Evolutionary conservation across 768 basidiomycete species (phyloP).

Genomic region (Boletus bicolor): DNA sequence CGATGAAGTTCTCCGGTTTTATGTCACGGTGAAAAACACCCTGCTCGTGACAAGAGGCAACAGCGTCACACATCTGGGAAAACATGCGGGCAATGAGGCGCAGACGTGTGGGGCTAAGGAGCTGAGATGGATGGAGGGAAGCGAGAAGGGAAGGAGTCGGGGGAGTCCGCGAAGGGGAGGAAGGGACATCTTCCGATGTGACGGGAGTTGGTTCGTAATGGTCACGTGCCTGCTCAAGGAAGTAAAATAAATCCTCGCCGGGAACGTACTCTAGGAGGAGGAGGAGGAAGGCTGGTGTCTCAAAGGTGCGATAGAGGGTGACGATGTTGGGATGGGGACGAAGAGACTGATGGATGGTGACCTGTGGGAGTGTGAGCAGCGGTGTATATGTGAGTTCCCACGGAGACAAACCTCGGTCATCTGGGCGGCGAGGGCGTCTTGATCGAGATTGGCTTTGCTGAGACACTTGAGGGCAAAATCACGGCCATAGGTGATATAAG

Average conservation of each 20-base stretch:
- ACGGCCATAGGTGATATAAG: constrained; percentile 57
- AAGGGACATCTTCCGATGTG: constrained; percentile 11
- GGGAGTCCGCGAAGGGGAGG: constrained; percentile 62
- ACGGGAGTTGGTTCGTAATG: constrained; percentile 58
- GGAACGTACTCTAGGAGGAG: constrained; percentile 94
- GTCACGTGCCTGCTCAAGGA: constrained; percentile 93
- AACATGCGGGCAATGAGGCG: constrained; percentile 97
- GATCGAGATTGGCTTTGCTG: constrained; percentile 89
- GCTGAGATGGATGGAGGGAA: constrained; percentile 69
- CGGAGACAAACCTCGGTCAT: constrained; percentile 71
- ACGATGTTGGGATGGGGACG: constrained; percentile 91
- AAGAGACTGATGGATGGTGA: constrained; percentile 92
- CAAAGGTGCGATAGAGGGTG: constrained; percentile 88
- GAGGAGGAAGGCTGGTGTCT: constrained; percentile 87
- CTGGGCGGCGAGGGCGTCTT: constrained; percentile 84
- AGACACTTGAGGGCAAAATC: constrained; percentile 96
- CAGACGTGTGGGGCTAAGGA: constrained; percentile 84
- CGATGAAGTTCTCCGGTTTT: constrained; percentile 98
- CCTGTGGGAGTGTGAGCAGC: constrained; percentile 41
- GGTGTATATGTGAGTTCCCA: constrained; percentile 6
- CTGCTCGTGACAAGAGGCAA: constrained; percentile 88
- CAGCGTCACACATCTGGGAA: constrained; percentile 97
- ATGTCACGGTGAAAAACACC: constrained; percentile 96
- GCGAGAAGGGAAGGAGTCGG: constrained; percentile 93
- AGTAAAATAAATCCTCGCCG: constrained; percentile 97